Conservation (phyloP, 495 filamentous ascomycete species). For the Penicillium paradoxum region DNA sequence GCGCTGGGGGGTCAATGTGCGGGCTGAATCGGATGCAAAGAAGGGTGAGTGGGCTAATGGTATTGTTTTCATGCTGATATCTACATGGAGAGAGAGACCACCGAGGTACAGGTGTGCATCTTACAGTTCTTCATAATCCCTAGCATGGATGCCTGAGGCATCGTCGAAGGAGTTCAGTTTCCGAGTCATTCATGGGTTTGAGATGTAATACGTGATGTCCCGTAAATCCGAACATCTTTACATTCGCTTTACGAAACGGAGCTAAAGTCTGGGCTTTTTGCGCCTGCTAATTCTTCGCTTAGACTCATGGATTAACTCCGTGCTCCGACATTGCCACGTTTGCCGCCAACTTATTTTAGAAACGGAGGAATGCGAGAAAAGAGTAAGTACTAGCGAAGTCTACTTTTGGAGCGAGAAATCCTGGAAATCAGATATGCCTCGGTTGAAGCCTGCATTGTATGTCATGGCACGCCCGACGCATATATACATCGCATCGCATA, state of each 20-base stretch:
- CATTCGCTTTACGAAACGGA: too few species aligned
- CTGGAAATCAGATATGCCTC: background rate
- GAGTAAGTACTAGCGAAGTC: background rate
- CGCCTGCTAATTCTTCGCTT: background rate
- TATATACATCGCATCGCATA: background rate
- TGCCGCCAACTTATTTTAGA: background rate
- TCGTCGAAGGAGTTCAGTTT: too few species aligned
- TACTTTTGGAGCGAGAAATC: background rate
- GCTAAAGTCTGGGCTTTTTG: background rate
- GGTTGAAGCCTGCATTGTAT: background rate
- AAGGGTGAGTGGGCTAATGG: background rate
- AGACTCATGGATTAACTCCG: background rate
- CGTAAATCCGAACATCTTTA: background rate
- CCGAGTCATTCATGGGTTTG: too few species aligned
- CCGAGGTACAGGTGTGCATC: too few species aligned
- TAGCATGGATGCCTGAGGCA: too few species aligned
- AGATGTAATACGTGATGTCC: too few species aligned
- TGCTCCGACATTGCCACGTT: constrained; percentile 16
- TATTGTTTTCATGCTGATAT: background rate
- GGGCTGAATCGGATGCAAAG: background rate
- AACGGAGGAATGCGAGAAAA: constrained; percentile 9
- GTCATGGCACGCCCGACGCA: background rate
- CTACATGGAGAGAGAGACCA: too few species aligned
- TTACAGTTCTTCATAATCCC: background rate
- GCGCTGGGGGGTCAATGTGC: background rate